Percentiles rank a stretch among this genome's conserved stretches.
Evolutionary conservation across 495 filamentous ascomycete species (phyloP).

Genomic region (Neurospora sp.): DNA sequence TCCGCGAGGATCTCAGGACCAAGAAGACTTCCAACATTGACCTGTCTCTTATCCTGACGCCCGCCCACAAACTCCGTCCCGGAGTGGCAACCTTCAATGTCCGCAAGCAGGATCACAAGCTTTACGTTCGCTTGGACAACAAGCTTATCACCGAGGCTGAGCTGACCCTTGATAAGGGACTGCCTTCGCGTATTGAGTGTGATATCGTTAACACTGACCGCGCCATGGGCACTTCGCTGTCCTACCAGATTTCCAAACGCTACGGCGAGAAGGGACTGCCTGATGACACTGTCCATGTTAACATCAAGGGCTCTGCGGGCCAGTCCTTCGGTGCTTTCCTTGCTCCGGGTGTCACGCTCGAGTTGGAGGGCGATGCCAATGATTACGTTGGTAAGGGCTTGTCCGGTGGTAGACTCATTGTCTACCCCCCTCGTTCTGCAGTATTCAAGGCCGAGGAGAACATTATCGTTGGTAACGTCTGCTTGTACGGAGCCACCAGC

Average conservation of each 20-base stretch:
- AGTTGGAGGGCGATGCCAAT: constrained; percentile 95
- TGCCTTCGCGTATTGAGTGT: constrained; percentile 91
- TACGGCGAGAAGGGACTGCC: constrained; percentile 89
- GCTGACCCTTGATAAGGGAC: constrained; percentile 89
- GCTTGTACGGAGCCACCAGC: constrained; percentile 89
- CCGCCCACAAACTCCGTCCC: constrained; percentile 90
- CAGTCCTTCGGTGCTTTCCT: constrained; percentile 97
- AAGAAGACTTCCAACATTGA: constrained; percentile 92
- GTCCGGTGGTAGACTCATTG: constrained; percentile 88
- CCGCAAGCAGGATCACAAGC: constrained; percentile 91
- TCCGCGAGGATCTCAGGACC: constrained; percentile 80
- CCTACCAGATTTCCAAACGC: constrained; percentile 89
- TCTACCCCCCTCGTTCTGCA: constrained; percentile 90
- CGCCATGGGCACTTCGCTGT: constrained; percentile 86
- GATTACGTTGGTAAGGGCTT: constrained; percentile 98
- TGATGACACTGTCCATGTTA: constrained; percentile 91
- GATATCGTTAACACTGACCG: constrained; percentile 99
- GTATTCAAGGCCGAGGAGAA: constrained; percentile 98
- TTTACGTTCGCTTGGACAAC: constrained; percentile 94
- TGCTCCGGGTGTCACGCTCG: constrained; percentile 88
- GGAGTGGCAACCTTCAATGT: constrained; percentile 98
- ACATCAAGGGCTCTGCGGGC: constrained; percentile 96
- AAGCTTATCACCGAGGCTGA: constrained; percentile 98
- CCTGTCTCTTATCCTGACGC: constrained; percentile 89
- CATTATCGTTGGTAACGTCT: constrained; percentile 91